phyloP scores from a whole-genome alignment of 495 filamentous ascomycete species.

The Thozetella sp. region DNA sequence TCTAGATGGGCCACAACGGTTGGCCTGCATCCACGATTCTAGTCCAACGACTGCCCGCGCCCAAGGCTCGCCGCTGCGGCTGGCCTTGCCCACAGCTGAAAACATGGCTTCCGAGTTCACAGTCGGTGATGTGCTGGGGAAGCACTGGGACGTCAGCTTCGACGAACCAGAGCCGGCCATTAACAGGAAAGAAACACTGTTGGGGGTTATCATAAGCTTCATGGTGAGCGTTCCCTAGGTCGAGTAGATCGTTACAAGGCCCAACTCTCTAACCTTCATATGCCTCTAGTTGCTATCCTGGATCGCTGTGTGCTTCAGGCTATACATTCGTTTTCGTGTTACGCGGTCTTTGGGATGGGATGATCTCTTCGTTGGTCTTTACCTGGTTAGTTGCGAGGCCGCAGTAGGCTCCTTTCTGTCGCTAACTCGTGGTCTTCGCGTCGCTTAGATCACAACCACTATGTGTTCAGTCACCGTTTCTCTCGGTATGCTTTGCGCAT shows the following conservation, averaged over 20 bases:
- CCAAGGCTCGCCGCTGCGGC: not conserved
- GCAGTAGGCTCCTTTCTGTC: not conserved
- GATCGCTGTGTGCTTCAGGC: constrained; percentile 23
- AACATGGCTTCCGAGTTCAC: not conserved
- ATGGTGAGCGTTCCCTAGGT: no score
- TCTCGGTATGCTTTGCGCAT: not conserved
- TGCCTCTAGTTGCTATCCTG: constrained; percentile 20
- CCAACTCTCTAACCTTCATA: not conserved
- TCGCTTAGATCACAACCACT: constrained; percentile 19
- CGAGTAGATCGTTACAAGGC: no score
- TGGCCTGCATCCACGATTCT: no score
- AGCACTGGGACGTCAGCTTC: not conserved
- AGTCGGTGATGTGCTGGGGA: not conserved
- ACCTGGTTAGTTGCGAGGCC: constrained; percentile 18
- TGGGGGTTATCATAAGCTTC: not conserved
- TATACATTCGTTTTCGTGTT: constrained; percentile 24
- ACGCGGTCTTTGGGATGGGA: constrained; percentile 31
- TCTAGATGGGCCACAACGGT: no score
- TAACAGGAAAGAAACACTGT: not conserved
- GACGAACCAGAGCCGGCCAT: not conserved
- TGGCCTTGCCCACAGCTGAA: not conserved
- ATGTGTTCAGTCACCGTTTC: constrained; percentile 13
- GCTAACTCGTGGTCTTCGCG: constrained; percentile 11
- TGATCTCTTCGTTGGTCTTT: constrained; percentile 30
- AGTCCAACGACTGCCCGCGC: no score